Evolutionary conservation across 306 rosid species (phyloP), one percentile per base, ranked within the genome.

Genomic region (Malus sylvestris): DNA sequence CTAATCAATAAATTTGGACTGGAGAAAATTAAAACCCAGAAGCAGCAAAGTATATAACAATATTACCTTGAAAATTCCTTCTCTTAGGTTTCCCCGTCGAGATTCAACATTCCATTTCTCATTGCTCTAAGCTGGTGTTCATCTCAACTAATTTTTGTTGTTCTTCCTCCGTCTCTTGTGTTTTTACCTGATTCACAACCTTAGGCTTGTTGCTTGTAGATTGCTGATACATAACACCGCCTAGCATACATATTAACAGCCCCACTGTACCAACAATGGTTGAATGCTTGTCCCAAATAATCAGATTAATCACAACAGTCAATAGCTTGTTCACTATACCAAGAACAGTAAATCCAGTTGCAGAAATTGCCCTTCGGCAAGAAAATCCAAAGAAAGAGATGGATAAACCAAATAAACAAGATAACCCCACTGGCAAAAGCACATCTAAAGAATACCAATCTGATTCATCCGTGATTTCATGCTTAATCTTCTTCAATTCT

Each of bases 331-430:
- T 90, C 75, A 90, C 93, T 67, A 90, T 88, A 53, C 96, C 96
- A 27, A 88, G 92, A 80, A 90, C 96, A 33, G 96, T 90, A 80
- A 88, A 90, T 4, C 93, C 91, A 1, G 96, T 90, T 0, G 93
- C 93, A 64, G 91, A 90, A 73, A 90, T 90, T 0, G 97, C 89
- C 83, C 86, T 86, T 68, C 96, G 96, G 78, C 97, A 92, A 23
- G 97, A 92, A 73, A 92, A 92, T 67, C 97, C 96, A 25, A 92
- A 92, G 91, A 93, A 93, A 68, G 97, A 93, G 72, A 93, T 6
- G 1, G 91, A 78, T 19, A 91, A 79, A 65, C 96, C 93, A 58
- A 91, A 88, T 79, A 91, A 78, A 76, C 96, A 88, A 0, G 96
- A 91, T 73, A 91, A 82, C 4, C 83, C 91, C 77, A 88, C 96